Percentiles rank a stretch among this genome's conserved stretches.
These are phyloP conservation scores for Yarrowia deformans DNA, from an alignment of 805 yeast genomes.

Conservation along the genomic window DNA sequence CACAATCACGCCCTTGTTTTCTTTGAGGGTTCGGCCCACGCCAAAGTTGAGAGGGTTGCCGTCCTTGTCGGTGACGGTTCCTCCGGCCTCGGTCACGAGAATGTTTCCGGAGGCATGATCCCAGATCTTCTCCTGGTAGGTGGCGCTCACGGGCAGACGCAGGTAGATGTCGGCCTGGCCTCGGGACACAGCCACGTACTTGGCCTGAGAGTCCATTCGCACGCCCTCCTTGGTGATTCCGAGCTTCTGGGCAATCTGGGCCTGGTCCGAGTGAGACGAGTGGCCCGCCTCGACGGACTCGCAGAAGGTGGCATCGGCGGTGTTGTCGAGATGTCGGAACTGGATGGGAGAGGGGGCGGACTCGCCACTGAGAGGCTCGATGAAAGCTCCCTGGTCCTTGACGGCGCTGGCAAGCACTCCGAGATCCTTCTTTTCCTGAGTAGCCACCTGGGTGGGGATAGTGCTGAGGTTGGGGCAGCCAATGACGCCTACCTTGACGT, in stretches of 20 bases:
- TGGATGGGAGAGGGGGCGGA: conserved; percentile 53
- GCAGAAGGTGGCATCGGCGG: conserved; percentile 68
- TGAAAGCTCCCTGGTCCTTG: conserved; percentile 70
- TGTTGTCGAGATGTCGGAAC: conserved; percentile 59
- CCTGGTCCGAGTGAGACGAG: conserved; percentile 88
- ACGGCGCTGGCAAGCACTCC: conserved; percentile 84
- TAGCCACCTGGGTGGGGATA: conserved; percentile 49
- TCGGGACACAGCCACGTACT: conserved; percentile 87
- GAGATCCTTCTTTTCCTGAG: conserved; percentile 44
- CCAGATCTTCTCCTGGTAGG: conserved; percentile 95
- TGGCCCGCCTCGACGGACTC: conserved; percentile 97
- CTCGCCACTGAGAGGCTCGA: conserved; percentile 54
- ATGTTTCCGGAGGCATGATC: conserved; percentile 98
- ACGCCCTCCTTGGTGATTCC: conserved; percentile 66
- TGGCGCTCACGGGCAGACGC: conserved; percentile 78
- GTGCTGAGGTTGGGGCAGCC: conserved; percentile 93
- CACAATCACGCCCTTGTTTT: conserved; percentile 94
- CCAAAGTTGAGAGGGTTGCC: conserved; percentile 83
- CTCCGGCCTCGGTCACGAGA: conserved; percentile 88
- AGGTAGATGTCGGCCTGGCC: conserved; percentile 94
- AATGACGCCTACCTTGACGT: conserved; percentile 86
- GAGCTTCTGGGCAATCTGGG: conserved; percentile 68
- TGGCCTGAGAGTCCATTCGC: conserved; percentile 94
- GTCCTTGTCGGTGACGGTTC: conserved; percentile 82
- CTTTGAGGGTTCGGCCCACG: conserved; percentile 72